Percentiles rank a stretch among this genome's conserved stretches.
Evolutionary conservation across 768 basidiomycete genomes (phyloP).

Genomic region (Fomitopsis serialis): DNA sequence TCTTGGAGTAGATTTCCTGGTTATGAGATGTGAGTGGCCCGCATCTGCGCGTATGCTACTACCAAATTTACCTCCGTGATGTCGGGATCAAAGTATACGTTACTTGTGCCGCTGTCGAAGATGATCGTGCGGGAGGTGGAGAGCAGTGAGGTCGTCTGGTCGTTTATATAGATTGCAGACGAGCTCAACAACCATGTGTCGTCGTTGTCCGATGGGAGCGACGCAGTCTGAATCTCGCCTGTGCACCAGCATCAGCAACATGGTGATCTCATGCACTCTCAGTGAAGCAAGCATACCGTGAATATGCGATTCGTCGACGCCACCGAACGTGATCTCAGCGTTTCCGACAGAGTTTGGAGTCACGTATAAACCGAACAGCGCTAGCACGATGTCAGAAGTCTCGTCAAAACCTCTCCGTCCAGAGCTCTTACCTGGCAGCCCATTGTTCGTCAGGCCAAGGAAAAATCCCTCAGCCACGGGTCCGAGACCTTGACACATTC

Average conservation of each 20-base stretch:
- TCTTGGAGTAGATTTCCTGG: constrained; percentile 51
- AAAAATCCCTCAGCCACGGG: constrained; percentile 42
- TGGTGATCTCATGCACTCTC: neutral
- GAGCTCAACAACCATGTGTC: constrained; percentile 42
- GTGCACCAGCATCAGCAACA: neutral
- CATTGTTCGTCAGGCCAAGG: constrained; percentile 38
- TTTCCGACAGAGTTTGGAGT: constrained; percentile 38
- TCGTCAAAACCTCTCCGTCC: constrained; percentile 34
- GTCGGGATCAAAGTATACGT: constrained; percentile 43
- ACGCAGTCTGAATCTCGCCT: constrained; percentile 41
- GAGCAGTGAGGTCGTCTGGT: constrained; percentile 40
- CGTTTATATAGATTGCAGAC: constrained; percentile 44
- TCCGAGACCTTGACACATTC: neutral
- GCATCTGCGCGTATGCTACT: constrained; percentile 1
- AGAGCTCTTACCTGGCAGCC: constrained; percentile 39
- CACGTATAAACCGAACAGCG: constrained; percentile 30
- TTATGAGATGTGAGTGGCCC: neutral
- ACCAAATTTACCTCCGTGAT: constrained; percentile 38
- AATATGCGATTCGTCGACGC: constrained; percentile 48
- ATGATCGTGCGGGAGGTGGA: constrained; percentile 39
- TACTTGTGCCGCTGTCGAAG: constrained; percentile 56
- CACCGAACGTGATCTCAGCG: constrained; percentile 50
- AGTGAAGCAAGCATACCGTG: constrained; percentile 25
- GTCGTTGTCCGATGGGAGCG: constrained; percentile 30
- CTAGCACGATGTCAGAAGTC: constrained; percentile 43